Percentiles rank a stretch among this genome's conserved stretches.
These are phyloP conservation scores for Tylopilus orsonianus DNA, from an alignment of 1,284 basidiomycete genomes.

Conservation along the genomic window DNA sequence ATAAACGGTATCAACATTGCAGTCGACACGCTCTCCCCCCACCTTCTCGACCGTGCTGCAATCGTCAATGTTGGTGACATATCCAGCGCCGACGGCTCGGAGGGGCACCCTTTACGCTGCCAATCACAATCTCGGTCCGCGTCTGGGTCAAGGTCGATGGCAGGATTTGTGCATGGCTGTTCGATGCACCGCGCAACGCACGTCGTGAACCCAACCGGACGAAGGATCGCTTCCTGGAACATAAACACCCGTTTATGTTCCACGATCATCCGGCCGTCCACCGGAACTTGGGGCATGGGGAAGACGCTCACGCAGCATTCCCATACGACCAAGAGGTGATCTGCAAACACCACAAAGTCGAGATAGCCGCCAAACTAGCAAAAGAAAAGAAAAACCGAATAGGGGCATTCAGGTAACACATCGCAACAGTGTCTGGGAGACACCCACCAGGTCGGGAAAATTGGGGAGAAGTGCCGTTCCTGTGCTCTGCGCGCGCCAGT, in stretches of 20 bases:
- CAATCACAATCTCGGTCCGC: background rate
- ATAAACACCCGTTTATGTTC: constrained; percentile 29
- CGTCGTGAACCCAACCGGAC: constrained; percentile 30
- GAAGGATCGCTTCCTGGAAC: constrained; percentile 25
- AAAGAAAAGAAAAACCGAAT: background rate
- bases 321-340: constrained; percentile 29
- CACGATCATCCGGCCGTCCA: constrained; percentile 21
- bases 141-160: background rate
- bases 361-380: constrained; percentile 26
- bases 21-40: constrained; percentile 17
- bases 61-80: constrained; percentile 26
- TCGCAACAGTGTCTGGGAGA: background rate
- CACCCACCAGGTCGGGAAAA: constrained; percentile 23
- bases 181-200: constrained; percentile 14
- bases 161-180: background rate
- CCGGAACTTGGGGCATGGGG: constrained; percentile 23
- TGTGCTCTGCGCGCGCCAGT: constrained; percentile 27
- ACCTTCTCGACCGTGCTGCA: constrained; percentile 18
- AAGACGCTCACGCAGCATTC: constrained; percentile 31
- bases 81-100: background rate
- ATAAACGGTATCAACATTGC: constrained; percentile 27
- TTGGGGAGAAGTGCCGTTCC: constrained; percentile 27
- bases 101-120: background rate
- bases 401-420: background rate
- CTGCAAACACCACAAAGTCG: constrained; percentile 26